Evolutionary conservation across 106 monocot species (phyloP), one percentile per base, ranked within the genome.

Genomic region (Hemerocallis citrina): DNA sequence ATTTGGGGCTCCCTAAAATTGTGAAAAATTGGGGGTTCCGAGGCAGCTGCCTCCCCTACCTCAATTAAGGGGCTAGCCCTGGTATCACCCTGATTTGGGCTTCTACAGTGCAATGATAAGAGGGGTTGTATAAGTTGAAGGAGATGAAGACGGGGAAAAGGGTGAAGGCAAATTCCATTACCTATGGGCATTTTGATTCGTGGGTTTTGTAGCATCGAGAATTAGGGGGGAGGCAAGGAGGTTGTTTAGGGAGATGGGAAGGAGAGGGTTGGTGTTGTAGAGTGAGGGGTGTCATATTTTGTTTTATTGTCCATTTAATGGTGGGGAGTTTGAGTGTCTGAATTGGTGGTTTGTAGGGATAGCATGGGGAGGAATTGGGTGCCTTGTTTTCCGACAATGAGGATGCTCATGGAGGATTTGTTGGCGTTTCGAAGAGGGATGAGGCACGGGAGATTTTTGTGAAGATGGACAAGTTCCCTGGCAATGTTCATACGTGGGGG

Each of bases 281-380:
- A 68, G 72, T 16, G 30, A 47, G 35, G 76, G 76, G 9, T 81
- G 65, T 59, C 76, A 73, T 45, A 81, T 48, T 19, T 30, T 76
- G 72, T 32, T 76, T 7, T 41, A 81, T 21, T 72, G 65, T 46
- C 49, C 76, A 13, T 81, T 76, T 52, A 52, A 61, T 52, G 76
- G 60, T 36, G 72, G 65, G 64, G 68, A 81, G 14, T 76, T 76
- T 32, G 68, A 59, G 51, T 38, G 51, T 38, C 55, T 12, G 77
- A 73, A 4, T 21, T 82, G 64, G 57, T 46, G 38, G 17, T 77
- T 13, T 82, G 64, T 51, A 82, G 20, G 66, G 61, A 73, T 61
- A 74, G 77, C 31, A 69, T 82, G 77, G 77, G 58, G 55, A 77
- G 42, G 66, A 82, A 82, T 34, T 82, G 82, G 82, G 65, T 77